phyloP scores from a whole-genome alignment of 495 filamentous ascomycete species.

The Cercophora newfieldiana region DNA sequence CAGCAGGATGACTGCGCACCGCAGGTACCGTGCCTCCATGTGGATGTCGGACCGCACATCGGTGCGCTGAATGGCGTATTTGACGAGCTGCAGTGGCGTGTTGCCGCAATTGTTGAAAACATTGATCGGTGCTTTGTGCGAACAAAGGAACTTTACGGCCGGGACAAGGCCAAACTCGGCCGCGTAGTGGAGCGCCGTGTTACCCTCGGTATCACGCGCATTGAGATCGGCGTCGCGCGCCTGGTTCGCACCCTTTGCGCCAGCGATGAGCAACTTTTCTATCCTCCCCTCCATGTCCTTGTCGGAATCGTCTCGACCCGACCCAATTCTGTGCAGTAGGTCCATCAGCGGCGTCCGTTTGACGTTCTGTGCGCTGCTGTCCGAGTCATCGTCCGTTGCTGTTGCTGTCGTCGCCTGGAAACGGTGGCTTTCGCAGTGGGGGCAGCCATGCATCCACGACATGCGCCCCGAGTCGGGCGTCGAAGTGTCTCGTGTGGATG shows the following conservation, averaged over 20 bases:
- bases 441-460: conserved; percentile 18
- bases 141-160: conserved; percentile 32
- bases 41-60: conserved; percentile 38
- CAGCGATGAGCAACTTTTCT: conserved; percentile 22
- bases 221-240: conserved; percentile 24
- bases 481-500: conserved; percentile 29
- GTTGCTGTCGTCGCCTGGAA: background rate
- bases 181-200: conserved; percentile 37
- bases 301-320: conserved; percentile 27
- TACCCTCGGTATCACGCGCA: conserved; percentile 37
- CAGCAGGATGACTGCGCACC: conserved; percentile 34
- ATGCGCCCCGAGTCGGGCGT: conserved; percentile 29
- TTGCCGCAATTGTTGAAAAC: conserved; percentile 41
- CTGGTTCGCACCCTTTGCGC: conserved; percentile 23
- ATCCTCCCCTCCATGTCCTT: conserved; percentile 26
- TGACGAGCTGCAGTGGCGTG: conserved; percentile 37
- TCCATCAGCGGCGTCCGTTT: conserved; percentile 35
- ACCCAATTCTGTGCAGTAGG: conserved; percentile 28
- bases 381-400: conserved; percentile 11
- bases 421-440: conserved; percentile 16
- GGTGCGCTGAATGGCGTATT: conserved; percentile 38
- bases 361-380: conserved; percentile 25
- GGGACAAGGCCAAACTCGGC: conserved; percentile 37
- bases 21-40: conserved; percentile 38
- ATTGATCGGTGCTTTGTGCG: conserved; percentile 30